Evolutionary conservation across 345 rosid genomes (phyloP).

Genomic region (Tarenaya hassleriana): DNA sequence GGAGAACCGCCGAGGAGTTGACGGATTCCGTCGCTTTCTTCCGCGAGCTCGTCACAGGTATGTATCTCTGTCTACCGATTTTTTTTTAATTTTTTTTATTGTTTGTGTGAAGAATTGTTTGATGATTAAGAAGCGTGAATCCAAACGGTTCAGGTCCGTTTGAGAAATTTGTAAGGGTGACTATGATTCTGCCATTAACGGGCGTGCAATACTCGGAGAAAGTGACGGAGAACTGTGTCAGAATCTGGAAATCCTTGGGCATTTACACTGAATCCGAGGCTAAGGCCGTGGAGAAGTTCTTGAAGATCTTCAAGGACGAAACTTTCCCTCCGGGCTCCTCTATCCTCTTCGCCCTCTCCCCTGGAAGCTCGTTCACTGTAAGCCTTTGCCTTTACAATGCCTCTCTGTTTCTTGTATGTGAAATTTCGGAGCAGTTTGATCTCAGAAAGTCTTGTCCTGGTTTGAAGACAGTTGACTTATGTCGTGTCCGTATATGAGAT

Average conservation of each 20-base stretch:
- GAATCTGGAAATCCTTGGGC: conserved; percentile 63
- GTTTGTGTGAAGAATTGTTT: too few species aligned
- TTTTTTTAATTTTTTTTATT: too few species aligned
- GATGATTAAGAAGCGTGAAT: too few species aligned
- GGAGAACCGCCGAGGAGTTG: conserved; percentile 48
- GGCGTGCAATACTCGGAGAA: conserved; percentile 67
- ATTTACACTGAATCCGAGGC: conserved; percentile 66
- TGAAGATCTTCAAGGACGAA: conserved; percentile 50
- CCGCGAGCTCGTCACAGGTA: conserved; percentile 78
- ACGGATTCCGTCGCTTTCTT: conserved; percentile 59
- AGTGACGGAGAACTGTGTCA: conserved; percentile 69
- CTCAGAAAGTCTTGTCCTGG: too few species aligned
- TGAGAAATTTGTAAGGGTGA: conserved; percentile 58
- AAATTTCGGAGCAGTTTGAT: too few species aligned
- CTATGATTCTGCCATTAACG: conserved; percentile 57
- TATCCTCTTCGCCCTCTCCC: conserved; percentile 54
- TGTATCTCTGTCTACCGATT: too few species aligned
- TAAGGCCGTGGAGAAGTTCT: conserved; percentile 55
- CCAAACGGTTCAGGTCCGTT: too few species aligned
- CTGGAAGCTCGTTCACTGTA: conserved; percentile 54
- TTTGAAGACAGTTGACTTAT: too few species aligned
- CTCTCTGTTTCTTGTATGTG: conserved; percentile 10
- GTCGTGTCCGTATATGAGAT: too few species aligned
- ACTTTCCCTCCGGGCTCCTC: conserved; percentile 66
- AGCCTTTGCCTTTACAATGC: conserved; percentile 7